phyloP scores from a whole-genome alignment of 768 basidiomycete species.

The Collybiopsis confluens region DNA sequence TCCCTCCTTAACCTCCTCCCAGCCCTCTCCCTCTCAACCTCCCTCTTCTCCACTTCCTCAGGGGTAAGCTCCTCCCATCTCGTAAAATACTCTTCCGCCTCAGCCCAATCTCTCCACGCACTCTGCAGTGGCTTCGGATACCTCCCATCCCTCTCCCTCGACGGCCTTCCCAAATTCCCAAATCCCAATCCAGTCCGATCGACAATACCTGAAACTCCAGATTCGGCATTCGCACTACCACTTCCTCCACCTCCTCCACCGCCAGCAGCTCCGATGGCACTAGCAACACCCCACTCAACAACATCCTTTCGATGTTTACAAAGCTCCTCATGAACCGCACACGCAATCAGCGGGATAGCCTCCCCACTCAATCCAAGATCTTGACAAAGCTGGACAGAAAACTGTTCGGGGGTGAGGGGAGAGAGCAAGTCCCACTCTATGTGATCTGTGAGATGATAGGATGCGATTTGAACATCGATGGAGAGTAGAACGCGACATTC shows the following conservation, averaged over 20 bases:
- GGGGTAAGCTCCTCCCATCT: constrained; percentile 79
- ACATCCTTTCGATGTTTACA: constrained; percentile 94
- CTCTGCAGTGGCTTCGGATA: constrained; percentile 81
- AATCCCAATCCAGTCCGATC: constrained; percentile 81
- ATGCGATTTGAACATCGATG: constrained; percentile 97
- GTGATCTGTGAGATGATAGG: constrained; percentile 87
- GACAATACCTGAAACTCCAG: constrained; percentile 35
- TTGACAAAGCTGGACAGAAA: constrained; percentile 71
- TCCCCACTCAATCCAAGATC: constrained; percentile 90
- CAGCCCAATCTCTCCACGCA: constrained; percentile 94
- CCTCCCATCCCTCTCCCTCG: constrained; percentile 46
- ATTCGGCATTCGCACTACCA: constrained; percentile 45
- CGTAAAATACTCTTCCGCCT: constrained; percentile 87
- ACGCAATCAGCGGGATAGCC: constrained; percentile 83
- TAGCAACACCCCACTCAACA: constrained; percentile 89
- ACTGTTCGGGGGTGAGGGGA: constrained; percentile 82
- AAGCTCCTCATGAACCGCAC: constrained; percentile 93
- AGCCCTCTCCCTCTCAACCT: constrained; percentile 82
- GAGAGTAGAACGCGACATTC: constrained; percentile 23
- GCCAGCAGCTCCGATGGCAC: constrained; percentile 31
- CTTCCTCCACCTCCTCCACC: constrained; percentile 38
- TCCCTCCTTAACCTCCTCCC: constrained; percentile 47
- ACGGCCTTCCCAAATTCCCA: constrained; percentile 72
- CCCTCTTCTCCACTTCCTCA: constrained; percentile 90
- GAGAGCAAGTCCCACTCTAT: constrained; percentile 99